Evolutionary conservation across 2,329 filamentous ascomycete genomes (phyloP).

Genomic region (Trichoderma sp.): DNA sequence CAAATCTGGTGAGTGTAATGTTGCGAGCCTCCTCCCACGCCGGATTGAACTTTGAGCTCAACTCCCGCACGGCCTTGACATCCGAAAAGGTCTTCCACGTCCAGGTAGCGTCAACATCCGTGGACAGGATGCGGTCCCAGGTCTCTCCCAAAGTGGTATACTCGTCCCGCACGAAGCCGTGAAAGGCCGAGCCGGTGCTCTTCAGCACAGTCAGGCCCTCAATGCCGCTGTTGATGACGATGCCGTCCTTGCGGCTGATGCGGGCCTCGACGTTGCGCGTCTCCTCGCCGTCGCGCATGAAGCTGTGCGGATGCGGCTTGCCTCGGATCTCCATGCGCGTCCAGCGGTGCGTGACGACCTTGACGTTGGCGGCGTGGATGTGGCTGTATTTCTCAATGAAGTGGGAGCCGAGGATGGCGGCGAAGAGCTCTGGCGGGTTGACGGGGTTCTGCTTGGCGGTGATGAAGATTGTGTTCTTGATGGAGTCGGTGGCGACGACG

Average conservation of each 20-base stretch:
- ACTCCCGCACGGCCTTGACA: slow-evolving; percentile 68
- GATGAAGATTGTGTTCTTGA: slow-evolving; percentile 97
- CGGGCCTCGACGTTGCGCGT: slow-evolving; percentile 79
- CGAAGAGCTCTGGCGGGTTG: slow-evolving; percentile 90
- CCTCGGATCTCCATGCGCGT: slow-evolving; percentile 85
- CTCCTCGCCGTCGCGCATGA: slow-evolving; percentile 87
- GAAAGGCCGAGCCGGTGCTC: slow-evolving; percentile 94
- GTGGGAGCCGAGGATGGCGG: slow-evolving; percentile 80
- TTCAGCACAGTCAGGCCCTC: slow-evolving; percentile 87
- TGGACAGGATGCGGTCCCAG: slow-evolving; percentile 94
- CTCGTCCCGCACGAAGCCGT: slow-evolving; percentile 90
- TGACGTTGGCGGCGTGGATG: slow-evolving; percentile 82
- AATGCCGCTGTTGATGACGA: slow-evolving; percentile 78
- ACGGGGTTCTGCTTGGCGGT: slow-evolving; percentile 92
- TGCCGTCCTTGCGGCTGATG: slow-evolving; percentile 68
- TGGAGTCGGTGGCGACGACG: slow-evolving; percentile 93
- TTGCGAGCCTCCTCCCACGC: slow-evolving; percentile 77
- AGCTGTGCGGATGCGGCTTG: slow-evolving; percentile 91
- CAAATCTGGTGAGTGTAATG: slow-evolving; percentile 91
- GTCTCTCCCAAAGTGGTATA: slow-evolving; percentile 89
- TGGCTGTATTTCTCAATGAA: slow-evolving; percentile 88
- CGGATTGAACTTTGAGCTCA: slow-evolving; percentile 70
- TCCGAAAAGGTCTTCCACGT: slow-evolving; percentile 74
- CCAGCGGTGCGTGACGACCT: slow-evolving; percentile 86
- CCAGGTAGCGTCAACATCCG: slow-evolving; percentile 87